Percentiles rank a stretch among this genome's conserved stretches.
Conservation (phyloP, 1,284 basidiomycete species). For the Chalciporus sp. region DNA sequence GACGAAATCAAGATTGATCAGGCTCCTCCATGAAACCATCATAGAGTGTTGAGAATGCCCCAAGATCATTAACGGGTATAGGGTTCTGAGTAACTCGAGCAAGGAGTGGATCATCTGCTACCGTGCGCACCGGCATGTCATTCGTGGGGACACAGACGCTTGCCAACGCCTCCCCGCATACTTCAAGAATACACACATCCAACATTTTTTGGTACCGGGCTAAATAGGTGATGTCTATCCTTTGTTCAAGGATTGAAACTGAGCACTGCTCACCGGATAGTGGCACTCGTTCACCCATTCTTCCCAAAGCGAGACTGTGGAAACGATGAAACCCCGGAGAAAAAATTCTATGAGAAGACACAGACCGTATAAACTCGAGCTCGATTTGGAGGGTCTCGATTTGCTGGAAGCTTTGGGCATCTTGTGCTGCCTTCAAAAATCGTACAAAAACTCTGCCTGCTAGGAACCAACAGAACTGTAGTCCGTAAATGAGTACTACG, state of each 20-base stretch:
- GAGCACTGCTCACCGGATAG: slow-evolving; percentile 48
- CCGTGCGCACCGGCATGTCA: slow-evolving; percentile 10
- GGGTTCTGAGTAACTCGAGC: slow-evolving; percentile 14
- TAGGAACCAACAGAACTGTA: slow-evolving; percentile 71
- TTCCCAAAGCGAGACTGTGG: slow-evolving; percentile 55
- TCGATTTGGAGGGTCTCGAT: slow-evolving; percentile 58
- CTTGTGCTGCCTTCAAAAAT: slow-evolving; percentile 60
- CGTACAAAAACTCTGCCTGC: slow-evolving; percentile 65
- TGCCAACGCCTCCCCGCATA: slow-evolving; percentile 31
- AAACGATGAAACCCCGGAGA: slow-evolving; percentile 5
- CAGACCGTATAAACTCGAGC: slow-evolving; percentile 66
- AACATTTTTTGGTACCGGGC: slow-evolving; percentile 67
- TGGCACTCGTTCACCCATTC: slow-evolving; percentile 65
- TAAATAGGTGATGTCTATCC: slow-evolving; percentile 18
- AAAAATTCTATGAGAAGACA: slow-evolving; percentile 11
- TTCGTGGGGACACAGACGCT: slow-evolving; percentile 6
- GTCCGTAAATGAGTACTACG: background rate
- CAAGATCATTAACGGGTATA: slow-evolving; percentile 12
- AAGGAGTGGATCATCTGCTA: slow-evolving; percentile 15
- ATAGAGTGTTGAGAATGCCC: slow-evolving; percentile 13
- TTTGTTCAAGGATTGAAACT: background rate
- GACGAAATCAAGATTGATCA: slow-evolving; percentile 1
- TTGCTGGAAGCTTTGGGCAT: slow-evolving; percentile 54
- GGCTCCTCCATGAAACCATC: slow-evolving; percentile 1
- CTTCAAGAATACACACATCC: slow-evolving; percentile 43